phyloP scores from a whole-genome alignment of 78 protist genomes.

The Dictyostelium purpureum region DNA sequence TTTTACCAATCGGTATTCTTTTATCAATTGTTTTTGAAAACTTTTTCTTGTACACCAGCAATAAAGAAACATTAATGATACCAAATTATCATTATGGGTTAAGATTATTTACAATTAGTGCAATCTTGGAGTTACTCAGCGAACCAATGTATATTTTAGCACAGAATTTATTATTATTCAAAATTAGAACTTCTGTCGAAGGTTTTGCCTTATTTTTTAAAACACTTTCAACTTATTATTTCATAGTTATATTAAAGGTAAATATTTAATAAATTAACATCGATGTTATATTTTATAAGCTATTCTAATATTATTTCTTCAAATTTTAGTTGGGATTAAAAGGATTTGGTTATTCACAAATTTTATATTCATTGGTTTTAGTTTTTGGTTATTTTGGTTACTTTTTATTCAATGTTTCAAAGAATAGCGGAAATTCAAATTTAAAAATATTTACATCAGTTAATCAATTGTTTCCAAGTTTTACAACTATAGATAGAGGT shows the following conservation, averaged over 20 bases:
- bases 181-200: slow-evolving; percentile 48
- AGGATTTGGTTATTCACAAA: slow-evolving; percentile 74
- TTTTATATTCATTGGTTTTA: slow-evolving; percentile 32
- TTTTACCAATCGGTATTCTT: slow-evolving; percentile 31
- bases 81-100: slow-evolving; percentile 19
- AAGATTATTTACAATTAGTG: slow-evolving; percentile 7
- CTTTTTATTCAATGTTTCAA: not conserved
- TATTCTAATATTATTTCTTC: not conserved
- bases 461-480: slow-evolving; percentile 49
- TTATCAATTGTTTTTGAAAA: not conserved
- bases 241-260: slow-evolving; percentile 44
- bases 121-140: slow-evolving; percentile 23
- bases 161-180: slow-evolving; percentile 49
- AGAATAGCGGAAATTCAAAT: not conserved
- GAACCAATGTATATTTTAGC: slow-evolving; percentile 59
- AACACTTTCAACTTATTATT: slow-evolving; percentile 54
- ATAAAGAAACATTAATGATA: not conserved
- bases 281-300: not conserved
- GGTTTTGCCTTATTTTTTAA: slow-evolving; percentile 56
- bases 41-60: not conserved
- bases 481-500: not conserved
- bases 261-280: not conserved
- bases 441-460: not conserved
- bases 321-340: slow-evolving; percentile 41
- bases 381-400: slow-evolving; percentile 69